These are phyloP conservation scores for Puccinia hordei DNA, from an alignment of 1,284 basidiomycete genomes.

Conservation along the genomic window DNA sequence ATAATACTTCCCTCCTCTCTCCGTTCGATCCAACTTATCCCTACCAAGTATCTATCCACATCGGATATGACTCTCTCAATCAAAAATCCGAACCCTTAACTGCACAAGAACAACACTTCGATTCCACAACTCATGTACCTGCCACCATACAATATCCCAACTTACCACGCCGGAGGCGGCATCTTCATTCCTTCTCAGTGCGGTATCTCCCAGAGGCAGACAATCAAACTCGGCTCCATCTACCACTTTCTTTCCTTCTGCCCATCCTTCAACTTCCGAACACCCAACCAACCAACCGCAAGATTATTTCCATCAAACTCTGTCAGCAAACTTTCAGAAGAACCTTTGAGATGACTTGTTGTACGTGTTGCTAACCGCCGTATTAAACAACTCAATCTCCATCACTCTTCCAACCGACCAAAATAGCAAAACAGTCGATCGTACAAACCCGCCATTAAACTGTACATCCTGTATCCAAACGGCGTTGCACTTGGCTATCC, in stretches of 20 bases:
- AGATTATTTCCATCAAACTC: constrained; percentile 42
- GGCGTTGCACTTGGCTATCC: neutral
- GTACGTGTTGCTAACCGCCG: neutral
- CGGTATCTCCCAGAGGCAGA: constrained; percentile 45
- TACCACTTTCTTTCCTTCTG: constrained; percentile 38
- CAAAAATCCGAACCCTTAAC: neutral
- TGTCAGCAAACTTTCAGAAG: constrained; percentile 41
- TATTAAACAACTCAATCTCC: constrained; percentile 3
- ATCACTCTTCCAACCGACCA: neutral
- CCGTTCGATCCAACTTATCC: neutral
- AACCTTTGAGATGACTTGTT: constrained; percentile 23
- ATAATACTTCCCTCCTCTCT: neutral
- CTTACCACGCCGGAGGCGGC: constrained; percentile 18
- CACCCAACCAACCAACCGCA: constrained; percentile 30
- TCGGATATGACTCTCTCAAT: neutral
- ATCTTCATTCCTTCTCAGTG: constrained; percentile 32
- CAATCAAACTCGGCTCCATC: constrained; percentile 24
- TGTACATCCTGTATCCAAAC: constrained; percentile 13
- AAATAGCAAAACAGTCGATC: neutral
- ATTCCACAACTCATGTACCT: constrained; percentile 5
- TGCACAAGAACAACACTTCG: neutral
- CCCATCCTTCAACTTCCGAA: constrained; percentile 14
- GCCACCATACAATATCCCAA: neutral
- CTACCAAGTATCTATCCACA: neutral
- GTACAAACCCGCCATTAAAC: constrained; percentile 8